phyloP scores from a whole-genome alignment of 306 rosid genomes.

The Canavalia ensiformis region DNA sequence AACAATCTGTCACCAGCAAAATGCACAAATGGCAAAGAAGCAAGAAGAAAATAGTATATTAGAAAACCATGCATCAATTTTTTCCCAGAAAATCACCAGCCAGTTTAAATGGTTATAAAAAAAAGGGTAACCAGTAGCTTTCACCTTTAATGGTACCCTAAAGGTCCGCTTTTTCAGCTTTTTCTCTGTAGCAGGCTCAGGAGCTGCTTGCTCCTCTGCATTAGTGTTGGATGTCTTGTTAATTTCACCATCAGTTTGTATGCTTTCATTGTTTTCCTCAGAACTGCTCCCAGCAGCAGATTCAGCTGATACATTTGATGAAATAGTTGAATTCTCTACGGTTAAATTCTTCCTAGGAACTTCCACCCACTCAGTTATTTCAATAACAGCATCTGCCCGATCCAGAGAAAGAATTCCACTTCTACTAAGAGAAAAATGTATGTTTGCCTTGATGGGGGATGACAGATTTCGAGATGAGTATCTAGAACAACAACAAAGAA shows the following conservation, averaged over 20 bases:
- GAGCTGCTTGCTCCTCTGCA: slow-evolving; percentile 63
- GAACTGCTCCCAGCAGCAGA: slow-evolving; percentile 67
- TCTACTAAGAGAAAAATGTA: slow-evolving; percentile 92
- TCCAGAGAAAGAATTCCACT: slow-evolving; percentile 94
- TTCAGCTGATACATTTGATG: slow-evolving; percentile 67
- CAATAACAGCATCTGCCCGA: slow-evolving; percentile 93
- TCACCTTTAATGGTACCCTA: slow-evolving; percentile 90
- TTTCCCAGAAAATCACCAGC: slow-evolving; percentile 10
- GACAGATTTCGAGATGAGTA: slow-evolving; percentile 89
- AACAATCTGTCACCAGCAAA: slow-evolving; percentile 63
- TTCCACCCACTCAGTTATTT: slow-evolving; percentile 95
- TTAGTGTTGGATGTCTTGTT: slow-evolving; percentile 56
- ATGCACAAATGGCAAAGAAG: slow-evolving; percentile 23
- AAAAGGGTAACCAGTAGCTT: slow-evolving; percentile 3
- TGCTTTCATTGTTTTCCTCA: slow-evolving; percentile 65
- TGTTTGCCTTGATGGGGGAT: slow-evolving; percentile 84
- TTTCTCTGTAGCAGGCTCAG: slow-evolving; percentile 68
- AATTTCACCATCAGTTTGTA: slow-evolving; percentile 60
- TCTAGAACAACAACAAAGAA: slow-evolving; percentile 55
- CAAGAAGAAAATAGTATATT: slow-evolving; percentile 12
- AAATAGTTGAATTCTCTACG: slow-evolving; percentile 79
- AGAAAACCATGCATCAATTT: slow-evolving; percentile 20
- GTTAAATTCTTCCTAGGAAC: slow-evolving; percentile 80
- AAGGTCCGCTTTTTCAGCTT: slow-evolving; percentile 90
- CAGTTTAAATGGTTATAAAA: slow-evolving; percentile 9